phyloP scores from a whole-genome alignment of 2,329 filamentous ascomycete species.

The Emmonsia crescens region DNA sequence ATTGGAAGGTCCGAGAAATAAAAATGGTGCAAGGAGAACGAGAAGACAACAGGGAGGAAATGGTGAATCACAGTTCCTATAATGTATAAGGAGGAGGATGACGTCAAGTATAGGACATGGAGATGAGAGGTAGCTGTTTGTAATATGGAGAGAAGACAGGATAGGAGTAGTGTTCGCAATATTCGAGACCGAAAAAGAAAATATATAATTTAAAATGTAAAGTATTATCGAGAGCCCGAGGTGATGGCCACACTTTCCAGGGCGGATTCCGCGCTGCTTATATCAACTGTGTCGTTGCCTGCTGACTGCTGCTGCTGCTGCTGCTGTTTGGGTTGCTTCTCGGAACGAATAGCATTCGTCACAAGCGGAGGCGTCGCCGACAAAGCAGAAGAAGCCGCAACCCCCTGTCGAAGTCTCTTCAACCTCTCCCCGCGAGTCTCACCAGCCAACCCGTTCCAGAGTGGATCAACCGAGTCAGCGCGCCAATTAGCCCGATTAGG shows the following conservation, averaged over 20 bases:
- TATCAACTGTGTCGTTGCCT: neutral
- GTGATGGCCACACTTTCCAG: neutral
- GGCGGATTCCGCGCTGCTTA: neutral
- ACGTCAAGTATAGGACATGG: neutral
- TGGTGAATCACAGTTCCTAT: neutral
- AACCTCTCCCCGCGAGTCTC: conserved; percentile 28
- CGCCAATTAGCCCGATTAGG: conserved; percentile 30
- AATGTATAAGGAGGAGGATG: neutral
- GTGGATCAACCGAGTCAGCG: conserved; percentile 33
- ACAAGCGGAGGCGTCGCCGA: neutral
- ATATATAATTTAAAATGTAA: neutral
- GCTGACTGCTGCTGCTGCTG: neutral
- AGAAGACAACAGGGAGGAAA: neutral
- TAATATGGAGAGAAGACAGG: neutral
- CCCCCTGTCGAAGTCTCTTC: conserved; percentile 24
- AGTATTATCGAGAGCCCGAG: neutral
- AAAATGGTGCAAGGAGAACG: neutral
- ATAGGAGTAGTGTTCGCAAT: neutral
- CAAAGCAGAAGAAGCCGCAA: neutral
- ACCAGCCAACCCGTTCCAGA: conserved; percentile 30
- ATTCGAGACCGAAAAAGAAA: neutral
- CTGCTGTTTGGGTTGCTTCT: neutral
- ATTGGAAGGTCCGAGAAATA: neutral
- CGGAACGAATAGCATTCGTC: neutral
- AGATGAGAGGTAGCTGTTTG: neutral